A percentile compares a stretch with the other conserved stretches of the same genome.
phyloP scores from a whole-genome alignment of 1,284 basidiomycete species.

The Kwoniella shivajii region DNA sequence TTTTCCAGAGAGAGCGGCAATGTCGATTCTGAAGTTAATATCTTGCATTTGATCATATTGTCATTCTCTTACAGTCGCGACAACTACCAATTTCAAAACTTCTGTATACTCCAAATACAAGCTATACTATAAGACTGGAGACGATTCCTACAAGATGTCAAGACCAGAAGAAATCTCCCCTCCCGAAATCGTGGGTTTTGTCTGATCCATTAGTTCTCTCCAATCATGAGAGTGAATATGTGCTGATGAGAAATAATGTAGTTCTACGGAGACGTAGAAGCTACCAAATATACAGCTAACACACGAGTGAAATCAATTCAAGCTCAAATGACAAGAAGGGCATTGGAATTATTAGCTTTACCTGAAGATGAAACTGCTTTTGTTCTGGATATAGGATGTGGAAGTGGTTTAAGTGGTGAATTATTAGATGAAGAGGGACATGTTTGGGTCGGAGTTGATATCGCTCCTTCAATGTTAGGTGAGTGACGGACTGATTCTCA shows the following conservation, averaged over 20 bases:
- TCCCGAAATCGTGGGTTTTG: slow-evolving; percentile 80
- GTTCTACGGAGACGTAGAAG: slow-evolving; percentile 97
- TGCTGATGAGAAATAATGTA: slow-evolving; percentile 55
- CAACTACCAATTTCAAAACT: too few species aligned
- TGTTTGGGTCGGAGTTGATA: slow-evolving; percentile 91
- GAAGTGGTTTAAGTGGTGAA: slow-evolving; percentile 96
- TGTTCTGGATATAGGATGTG: slow-evolving; percentile 95
- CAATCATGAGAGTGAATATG: not conserved
- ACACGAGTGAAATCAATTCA: slow-evolving; percentile 96
- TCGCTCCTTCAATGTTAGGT: slow-evolving; percentile 97
- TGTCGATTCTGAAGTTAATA: not conserved
- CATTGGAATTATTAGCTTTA: slow-evolving; percentile 85
- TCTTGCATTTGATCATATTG: not conserved
- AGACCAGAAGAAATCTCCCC: slow-evolving; percentile 94
- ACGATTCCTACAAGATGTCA: slow-evolving; percentile 73
- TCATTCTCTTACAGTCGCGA: too few species aligned
- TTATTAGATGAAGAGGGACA: slow-evolving; percentile 94
- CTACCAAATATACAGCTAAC: slow-evolving; percentile 95
- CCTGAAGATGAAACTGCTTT: slow-evolving; percentile 74
- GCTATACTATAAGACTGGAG: too few species aligned
- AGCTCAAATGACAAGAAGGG: slow-evolving; percentile 95
- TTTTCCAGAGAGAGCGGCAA: not conserved
- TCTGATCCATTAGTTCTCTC: not conserved
- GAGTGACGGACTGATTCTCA: slow-evolving; percentile 36
- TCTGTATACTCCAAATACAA: too few species aligned